Evolutionary conservation across 2,329 filamentous ascomycete genomes (phyloP).

Genomic region (Tolypocladium tropicale): DNA sequence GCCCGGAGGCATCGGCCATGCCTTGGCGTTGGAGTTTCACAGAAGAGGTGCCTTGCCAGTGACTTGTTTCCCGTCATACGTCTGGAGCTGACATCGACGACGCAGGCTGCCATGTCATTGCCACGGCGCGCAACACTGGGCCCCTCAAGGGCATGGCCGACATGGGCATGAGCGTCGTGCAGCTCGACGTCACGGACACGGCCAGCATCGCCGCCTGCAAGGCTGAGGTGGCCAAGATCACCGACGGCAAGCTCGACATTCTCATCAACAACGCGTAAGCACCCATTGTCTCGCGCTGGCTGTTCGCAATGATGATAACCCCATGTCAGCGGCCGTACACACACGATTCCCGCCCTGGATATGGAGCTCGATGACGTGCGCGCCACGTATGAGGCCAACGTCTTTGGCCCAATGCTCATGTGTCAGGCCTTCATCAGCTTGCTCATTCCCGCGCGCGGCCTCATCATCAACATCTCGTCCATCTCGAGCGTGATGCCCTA

Average conservation of each 20-base stretch:
- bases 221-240: conserved; percentile 34
- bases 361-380: conserved; percentile 42
- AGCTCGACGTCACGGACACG: conserved; percentile 42
- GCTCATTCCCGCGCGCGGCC: conserved; percentile 37
- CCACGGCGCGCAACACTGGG: conserved; percentile 40
- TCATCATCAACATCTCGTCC: conserved; percentile 46
- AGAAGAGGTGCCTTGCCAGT: conserved; percentile 28
- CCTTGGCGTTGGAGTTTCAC: conserved; percentile 42
- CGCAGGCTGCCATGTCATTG: conserved; percentile 38
- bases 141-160: conserved; percentile 35
- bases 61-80: neutral
- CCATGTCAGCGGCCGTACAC: conserved; percentile 33
- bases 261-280: conserved; percentile 50
- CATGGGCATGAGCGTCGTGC: conserved; percentile 37
- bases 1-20: conserved; percentile 48
- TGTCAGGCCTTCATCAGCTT: conserved; percentile 37
- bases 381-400: conserved; percentile 44
- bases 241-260: conserved; percentile 43
- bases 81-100: neutral
- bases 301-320: neutral
- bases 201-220: conserved; percentile 40
- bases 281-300: neutral
- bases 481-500: conserved; percentile 39
- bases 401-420: conserved; percentile 48
- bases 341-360: conserved; percentile 41